Conservation (phyloP, 2,329 filamentous ascomycete species). For the Cordyceps tenuipes region DNA sequence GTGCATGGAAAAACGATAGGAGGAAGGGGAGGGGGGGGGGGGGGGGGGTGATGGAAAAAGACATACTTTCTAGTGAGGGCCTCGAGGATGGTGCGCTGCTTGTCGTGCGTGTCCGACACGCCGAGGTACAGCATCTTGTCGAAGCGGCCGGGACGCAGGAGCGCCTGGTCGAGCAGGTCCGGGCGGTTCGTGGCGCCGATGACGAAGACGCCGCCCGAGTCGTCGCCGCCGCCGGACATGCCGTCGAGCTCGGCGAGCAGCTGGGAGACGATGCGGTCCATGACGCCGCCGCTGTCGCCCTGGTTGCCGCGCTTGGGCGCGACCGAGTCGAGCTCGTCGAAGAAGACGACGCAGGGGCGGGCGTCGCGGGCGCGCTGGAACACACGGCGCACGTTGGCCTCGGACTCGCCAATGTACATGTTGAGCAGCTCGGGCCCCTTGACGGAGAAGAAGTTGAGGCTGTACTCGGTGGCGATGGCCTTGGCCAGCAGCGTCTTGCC, state of each 20-base stretch:
- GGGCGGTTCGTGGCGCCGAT: constrained; percentile 94
- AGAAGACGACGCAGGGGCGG: constrained; percentile 83
- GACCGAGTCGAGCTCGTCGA: constrained; percentile 87
- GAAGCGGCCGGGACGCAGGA: constrained; percentile 83
- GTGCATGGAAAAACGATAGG: neutral
- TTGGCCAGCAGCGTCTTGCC: constrained; percentile 90
- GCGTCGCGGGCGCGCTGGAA: constrained; percentile 84
- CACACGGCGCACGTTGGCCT: constrained; percentile 82
- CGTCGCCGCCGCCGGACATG: constrained; percentile 89
- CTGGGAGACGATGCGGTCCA: constrained; percentile 96
- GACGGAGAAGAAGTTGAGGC: constrained; percentile 88
- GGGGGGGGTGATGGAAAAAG: neutral
- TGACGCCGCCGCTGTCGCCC: constrained; percentile 92
- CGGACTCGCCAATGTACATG: constrained; percentile 94
- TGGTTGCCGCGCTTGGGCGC: constrained; percentile 96
- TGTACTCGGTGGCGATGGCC: constrained; percentile 89
- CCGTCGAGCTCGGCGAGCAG: constrained; percentile 91
- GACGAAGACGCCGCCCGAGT: constrained; percentile 83
- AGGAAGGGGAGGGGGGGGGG: neutral
- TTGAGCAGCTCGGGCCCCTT: constrained; percentile 88
- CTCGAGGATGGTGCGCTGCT: constrained; percentile 89
- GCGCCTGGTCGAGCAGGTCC: constrained; percentile 81
- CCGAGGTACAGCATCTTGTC: constrained; percentile 98
- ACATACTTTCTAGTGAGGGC: constrained; percentile 84
- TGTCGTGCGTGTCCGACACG: constrained; percentile 92